Conservation (phyloP, 2,329 filamentous ascomycete genomes). For the Tolypocladium sp. region DNA sequence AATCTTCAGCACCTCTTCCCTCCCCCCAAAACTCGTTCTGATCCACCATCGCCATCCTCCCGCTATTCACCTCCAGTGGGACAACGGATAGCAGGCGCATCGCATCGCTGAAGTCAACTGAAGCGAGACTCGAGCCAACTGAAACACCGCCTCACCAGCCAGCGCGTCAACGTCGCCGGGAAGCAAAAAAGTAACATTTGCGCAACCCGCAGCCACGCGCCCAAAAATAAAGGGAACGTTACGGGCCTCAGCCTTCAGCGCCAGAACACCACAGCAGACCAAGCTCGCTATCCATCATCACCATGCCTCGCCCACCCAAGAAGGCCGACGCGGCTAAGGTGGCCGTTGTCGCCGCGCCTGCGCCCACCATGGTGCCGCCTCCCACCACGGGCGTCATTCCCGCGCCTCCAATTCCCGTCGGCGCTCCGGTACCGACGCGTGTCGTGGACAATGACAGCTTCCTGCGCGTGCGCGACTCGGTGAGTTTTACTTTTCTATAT, state of each 20-base stretch:
- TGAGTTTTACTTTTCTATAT: constrained; percentile 38
- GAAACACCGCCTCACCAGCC: neutral
- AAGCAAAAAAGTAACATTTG: neutral
- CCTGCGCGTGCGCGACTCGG: constrained; percentile 69
- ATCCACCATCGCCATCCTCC: constrained; percentile 8
- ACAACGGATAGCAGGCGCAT: neutral
- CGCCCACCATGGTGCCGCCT: constrained; percentile 30
- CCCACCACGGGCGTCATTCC: constrained; percentile 10
- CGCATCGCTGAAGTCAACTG: constrained; percentile 2
- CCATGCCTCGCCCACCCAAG: constrained; percentile 39
- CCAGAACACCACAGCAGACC: neutral
- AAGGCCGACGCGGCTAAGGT: constrained; percentile 28
- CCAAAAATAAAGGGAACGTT: constrained; percentile 1
- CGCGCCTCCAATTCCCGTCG: constrained; percentile 6
- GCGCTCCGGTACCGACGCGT: constrained; percentile 16
- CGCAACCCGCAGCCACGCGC: neutral
- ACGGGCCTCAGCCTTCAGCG: neutral
- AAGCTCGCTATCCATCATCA: constrained; percentile 3
- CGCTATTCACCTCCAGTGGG: constrained; percentile 1
- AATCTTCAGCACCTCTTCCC: constrained; percentile 9
- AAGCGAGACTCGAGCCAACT: neutral
- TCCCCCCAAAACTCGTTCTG: constrained; percentile 1
- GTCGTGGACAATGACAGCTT: constrained; percentile 66
- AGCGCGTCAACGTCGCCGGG: neutral
- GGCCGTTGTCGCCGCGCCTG: constrained; percentile 21